These are phyloP conservation scores for Isatis lusitanica DNA, from an alignment of 441 rosid species.

Conservation along the genomic window DNA sequence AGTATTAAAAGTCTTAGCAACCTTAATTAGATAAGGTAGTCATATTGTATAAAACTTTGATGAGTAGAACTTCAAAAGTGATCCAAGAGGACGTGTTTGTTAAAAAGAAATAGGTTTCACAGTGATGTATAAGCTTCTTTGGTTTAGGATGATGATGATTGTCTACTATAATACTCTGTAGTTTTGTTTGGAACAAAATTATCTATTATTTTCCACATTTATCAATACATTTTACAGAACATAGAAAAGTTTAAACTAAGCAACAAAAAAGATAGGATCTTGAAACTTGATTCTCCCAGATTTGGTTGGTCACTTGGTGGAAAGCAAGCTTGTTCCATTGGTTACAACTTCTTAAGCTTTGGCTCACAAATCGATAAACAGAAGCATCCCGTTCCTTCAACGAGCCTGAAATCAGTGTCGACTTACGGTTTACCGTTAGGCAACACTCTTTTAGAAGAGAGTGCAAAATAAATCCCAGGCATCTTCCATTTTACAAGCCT, in stretches of 20 bases:
- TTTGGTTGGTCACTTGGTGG: not conserved
- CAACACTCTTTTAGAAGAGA: not conserved
- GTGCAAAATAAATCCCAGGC: slow-evolving; percentile 22
- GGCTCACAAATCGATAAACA: not conserved
- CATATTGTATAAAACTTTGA: not conserved
- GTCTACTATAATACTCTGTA: not conserved
- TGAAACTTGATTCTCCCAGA: not conserved
- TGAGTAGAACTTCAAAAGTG: not conserved
- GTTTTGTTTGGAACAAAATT: not conserved
- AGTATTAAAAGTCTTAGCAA: not conserved
- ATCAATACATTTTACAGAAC: not conserved
- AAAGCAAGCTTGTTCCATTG: not conserved
- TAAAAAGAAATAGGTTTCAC: not conserved
- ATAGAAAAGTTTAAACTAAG: not conserved
- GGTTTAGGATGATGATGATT: not conserved
- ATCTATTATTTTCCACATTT: not conserved
- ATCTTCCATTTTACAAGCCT: slow-evolving; percentile 28
- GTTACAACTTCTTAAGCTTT: not conserved
- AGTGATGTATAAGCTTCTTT: not conserved
- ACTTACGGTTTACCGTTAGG: not conserved
- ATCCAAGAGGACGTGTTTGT: not conserved
- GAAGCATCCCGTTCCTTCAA: not conserved
- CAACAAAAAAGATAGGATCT: not conserved
- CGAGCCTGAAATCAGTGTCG: not conserved
- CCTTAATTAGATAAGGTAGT: not conserved